Evolutionary conservation across 2,329 filamentous ascomycete species (phyloP), one percentile per base, ranked within the genome.

Genomic region (Furcasterigmium sp.): DNA sequence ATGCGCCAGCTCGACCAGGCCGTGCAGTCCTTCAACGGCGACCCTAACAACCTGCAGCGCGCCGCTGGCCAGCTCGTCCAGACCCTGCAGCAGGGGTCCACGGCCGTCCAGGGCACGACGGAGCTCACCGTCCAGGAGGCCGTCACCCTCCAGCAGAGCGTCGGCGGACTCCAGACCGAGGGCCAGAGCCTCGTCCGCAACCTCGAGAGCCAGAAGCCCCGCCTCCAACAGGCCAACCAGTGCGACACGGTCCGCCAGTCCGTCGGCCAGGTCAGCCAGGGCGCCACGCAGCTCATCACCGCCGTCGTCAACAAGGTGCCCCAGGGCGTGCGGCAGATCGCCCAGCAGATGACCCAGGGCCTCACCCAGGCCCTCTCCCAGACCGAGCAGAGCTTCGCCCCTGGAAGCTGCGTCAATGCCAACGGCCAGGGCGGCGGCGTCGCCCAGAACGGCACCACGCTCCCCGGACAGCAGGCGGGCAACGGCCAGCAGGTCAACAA

Each of bases 221-320:
- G 46, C 13, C 44, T 62, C 37, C 41, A 60, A 44, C 50, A 57
- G 43, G 57, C 55, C 21, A 51, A 50, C 41, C 53, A 57, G 5
- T 62, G 60, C 51, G 46, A 44, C 17, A 45, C 51, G 30, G 51
- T 58, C 36, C 51, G 52, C 39, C 19, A 47, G n/a, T 45, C 57
- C 42, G 42, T 59, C 23, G 35, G n/a, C 21, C 43, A 51, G 37
- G 52, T 61, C 43, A 53, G 51, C 49, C 37, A 25, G 3, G 48
- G 47, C 42, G 54, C 56, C 4, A 35, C 55, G 45, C 44, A 42
- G n/a, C 57, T 62, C 19, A 61, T 60, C 43, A 44, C 54, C n/a
- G 43, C 57, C 26, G 49, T 59, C 29, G 53, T 62, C 17, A 20
- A 21, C 40, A 61, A 61, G 53, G 54, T 61, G 2, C 59, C 59